Evolutionary conservation across 345 rosid species (phyloP), one percentile per base, ranked within the genome.

Genomic region (Odontarrhena argentea): DNA sequence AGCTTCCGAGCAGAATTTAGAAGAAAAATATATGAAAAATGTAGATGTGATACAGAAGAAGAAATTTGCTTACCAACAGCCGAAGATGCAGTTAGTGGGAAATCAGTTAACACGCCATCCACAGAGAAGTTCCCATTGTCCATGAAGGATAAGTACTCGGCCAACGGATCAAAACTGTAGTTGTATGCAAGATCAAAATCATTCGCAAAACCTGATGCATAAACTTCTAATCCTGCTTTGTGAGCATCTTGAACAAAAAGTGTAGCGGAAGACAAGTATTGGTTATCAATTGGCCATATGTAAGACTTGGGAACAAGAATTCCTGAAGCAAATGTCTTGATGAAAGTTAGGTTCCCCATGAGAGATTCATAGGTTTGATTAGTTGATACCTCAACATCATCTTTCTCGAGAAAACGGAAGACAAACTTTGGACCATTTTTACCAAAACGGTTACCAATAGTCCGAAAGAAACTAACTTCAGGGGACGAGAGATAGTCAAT

Each of bases 281-380:
- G 59, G 60, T 1, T 69, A 45, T 79, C 86, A 9, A 86, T 68
- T 0, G 90, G 89, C 89, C 87, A 91, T 71, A 94, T 86, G 78
- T 85, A 88, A 76, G 54, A 4, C 88, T 94, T 94, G 2, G 96
- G 95, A 59, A 94, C 82, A 60, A 88, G 87, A 68, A 94, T 76
- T 65, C 97, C 97, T n/a, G 97, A 83, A 52, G 99, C 96, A 85
- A 94, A 94, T 48, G 95, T 82, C 89, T 79, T 88, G 77, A 91
- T 70, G 59, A 79, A 85, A 7, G 93, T 78, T 55, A 94, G 80
- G 78, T 94, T 91, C 24, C 50, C 68, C 12, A 41, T 22, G 34
- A 94, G 85, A 67, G 85, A 75, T 36, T 63, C 87, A 55, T 91
- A 94, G 40, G 91, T 88, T 70, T 85, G 96, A 58, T 84, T 87